Evolutionary conservation across 2,329 filamentous ascomycete species (phyloP).

Genomic region (Colletotrichum sp.): DNA sequence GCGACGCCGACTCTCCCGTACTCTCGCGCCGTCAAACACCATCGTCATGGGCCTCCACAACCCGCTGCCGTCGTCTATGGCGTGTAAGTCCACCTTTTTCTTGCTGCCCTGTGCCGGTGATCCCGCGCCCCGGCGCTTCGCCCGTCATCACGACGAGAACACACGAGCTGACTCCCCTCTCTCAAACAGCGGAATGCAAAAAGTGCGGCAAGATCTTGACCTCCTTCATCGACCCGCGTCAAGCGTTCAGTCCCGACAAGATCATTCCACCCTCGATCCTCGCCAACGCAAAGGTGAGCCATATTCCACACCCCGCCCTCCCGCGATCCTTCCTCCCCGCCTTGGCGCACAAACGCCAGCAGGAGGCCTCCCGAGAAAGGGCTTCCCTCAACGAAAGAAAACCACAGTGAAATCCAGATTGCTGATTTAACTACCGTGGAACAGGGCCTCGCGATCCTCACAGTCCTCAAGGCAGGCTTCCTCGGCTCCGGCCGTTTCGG

Average conservation of each 20-base stretch:
- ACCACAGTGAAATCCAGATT: background rate
- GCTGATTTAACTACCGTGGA: background rate
- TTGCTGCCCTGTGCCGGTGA: background rate
- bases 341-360: background rate
- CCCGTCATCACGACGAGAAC: background rate
- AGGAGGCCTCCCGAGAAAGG: background rate
- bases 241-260: constrained; percentile 95
- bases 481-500: constrained; percentile 83
- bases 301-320: constrained; percentile 6
- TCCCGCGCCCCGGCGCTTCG: constrained; percentile 24
- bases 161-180: constrained; percentile 5
- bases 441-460: constrained; percentile 81
- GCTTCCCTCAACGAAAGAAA: fast-evolving
- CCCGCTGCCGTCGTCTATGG: constrained; percentile 69
- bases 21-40: background rate
- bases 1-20: background rate
- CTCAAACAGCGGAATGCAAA: constrained; percentile 83
- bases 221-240: constrained; percentile 92
- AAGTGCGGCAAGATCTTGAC: constrained; percentile 96
- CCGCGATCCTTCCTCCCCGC: background rate
- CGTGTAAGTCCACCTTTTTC: constrained; percentile 58
- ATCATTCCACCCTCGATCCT: constrained; percentile 92
- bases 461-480: constrained; percentile 87
- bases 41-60: constrained; percentile 67
- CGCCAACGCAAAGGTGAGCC: constrained; percentile 82